Conservation (phyloP, 2,329 filamentous ascomycete species). For the Emmonsiellopsis sp. region DNA sequence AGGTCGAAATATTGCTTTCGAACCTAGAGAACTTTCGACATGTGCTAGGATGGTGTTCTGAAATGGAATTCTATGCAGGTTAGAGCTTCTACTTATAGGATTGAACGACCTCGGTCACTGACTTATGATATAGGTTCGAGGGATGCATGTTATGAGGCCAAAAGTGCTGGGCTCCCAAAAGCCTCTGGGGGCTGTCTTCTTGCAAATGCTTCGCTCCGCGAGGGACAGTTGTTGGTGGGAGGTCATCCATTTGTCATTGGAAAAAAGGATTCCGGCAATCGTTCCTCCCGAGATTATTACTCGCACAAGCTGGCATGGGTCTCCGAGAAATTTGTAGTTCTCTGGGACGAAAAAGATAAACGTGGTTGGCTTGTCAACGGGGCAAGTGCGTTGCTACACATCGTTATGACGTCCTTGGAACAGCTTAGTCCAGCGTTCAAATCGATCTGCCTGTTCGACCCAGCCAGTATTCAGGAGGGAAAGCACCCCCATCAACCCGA, state of each 20-base stretch:
- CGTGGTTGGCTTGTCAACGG: neutral
- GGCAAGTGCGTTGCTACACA: neutral
- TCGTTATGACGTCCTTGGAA: neutral
- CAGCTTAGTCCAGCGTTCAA: too few relatives aligned
- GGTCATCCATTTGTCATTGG: neutral
- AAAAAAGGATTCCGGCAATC: neutral
- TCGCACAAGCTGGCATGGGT: neutral
- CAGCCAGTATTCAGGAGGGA: too few relatives aligned
- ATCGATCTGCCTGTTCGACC: too few relatives aligned
- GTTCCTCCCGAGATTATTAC: neutral
- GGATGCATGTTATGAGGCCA: neutral
- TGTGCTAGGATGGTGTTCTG: neutral
- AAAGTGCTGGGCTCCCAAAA: too few relatives aligned
- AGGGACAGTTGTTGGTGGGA: too few relatives aligned
- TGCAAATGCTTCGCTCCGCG: too few relatives aligned
- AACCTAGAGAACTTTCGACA: neutral
- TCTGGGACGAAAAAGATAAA: neutral
- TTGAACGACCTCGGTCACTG: neutral
- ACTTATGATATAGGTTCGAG: neutral
- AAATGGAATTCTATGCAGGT: neutral
- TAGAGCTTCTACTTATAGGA: neutral
- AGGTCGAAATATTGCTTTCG: neutral
- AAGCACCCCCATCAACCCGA: too few relatives aligned
- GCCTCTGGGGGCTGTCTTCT: too few relatives aligned
- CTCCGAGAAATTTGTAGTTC: neutral